Evolutionary conservation across 257 asterid species (phyloP).

Genomic region (Lycium ferocissimum): DNA sequence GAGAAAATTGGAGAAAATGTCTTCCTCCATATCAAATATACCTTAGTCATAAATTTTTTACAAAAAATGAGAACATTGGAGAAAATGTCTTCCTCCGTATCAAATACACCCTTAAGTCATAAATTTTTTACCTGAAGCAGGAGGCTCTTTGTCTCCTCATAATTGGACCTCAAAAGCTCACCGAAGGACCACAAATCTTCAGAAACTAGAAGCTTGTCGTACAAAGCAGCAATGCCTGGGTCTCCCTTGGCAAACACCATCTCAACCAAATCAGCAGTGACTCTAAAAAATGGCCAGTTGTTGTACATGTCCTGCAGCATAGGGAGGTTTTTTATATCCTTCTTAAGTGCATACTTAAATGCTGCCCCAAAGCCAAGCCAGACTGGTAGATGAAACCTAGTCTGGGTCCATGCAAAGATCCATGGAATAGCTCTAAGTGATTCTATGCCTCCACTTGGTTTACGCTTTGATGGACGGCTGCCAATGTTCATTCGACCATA

Average conservation of each 20-base stretch:
- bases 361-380: constrained; percentile 71
- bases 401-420: constrained; percentile 72
- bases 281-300: constrained; percentile 63
- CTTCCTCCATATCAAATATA: no score
- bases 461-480: constrained; percentile 65
- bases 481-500: constrained; percentile 67
- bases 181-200: constrained; percentile 55
- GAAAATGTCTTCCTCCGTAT: no score
- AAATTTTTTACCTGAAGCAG: constrained; percentile 47
- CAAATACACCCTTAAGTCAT: not conserved
- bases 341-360: constrained; percentile 48
- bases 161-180: constrained; percentile 47
- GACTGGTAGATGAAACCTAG: constrained; percentile 64
- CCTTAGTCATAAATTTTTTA: no score
- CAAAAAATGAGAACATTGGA: no score
- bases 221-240: constrained; percentile 57
- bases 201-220: constrained; percentile 59
- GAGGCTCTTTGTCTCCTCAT: constrained; percentile 48
- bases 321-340: constrained; percentile 50
- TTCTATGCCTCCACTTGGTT: constrained; percentile 64
- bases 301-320: constrained; percentile 58
- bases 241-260: constrained; percentile 69
- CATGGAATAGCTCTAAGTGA: constrained; percentile 67
- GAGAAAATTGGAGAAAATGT: no score
- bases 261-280: constrained; percentile 57